A percentile compares a stretch with the other conserved stretches of the same genome.
Conservation (phyloP, 148 eudicot genomes). For the Diospyros lotus region DNA sequence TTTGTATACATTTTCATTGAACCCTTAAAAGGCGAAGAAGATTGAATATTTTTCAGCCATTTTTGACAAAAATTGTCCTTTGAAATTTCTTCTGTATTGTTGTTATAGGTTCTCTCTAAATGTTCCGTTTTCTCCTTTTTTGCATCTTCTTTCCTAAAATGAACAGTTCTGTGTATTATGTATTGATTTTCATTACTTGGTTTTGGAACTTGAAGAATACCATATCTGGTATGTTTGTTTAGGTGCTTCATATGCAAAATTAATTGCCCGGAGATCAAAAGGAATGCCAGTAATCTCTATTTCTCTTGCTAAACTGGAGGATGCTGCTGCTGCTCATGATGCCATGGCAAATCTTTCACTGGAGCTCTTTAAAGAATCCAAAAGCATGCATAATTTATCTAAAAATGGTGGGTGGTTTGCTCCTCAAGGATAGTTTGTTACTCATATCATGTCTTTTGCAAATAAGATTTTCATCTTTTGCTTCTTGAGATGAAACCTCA, state of each 20-base stretch:
- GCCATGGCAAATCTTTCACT: slow-evolving; percentile 68
- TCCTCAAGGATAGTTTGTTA: neutral
- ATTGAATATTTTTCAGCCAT: too few species aligned
- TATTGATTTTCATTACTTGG: neutral
- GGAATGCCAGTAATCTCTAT: slow-evolving; percentile 78
- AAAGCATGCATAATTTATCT: slow-evolving; percentile 36
- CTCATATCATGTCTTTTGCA: neutral
- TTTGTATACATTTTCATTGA: too few species aligned
- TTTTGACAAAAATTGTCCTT: too few species aligned
- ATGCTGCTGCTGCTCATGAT: slow-evolving; percentile 55
- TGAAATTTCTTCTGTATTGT: too few species aligned
- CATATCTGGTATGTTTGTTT: neutral
- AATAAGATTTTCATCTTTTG: neutral
- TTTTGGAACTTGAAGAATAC: neutral
- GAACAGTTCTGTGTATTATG: neutral
- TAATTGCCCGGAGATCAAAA: slow-evolving; percentile 79
- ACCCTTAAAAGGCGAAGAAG: too few species aligned
- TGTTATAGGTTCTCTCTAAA: neutral
- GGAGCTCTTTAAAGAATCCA: slow-evolving; percentile 54
- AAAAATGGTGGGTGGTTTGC: slow-evolving; percentile 32
- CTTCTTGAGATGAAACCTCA: neutral
- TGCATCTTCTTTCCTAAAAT: slow-evolving; percentile 2
- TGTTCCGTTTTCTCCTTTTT: neutral
- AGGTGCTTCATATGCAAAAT: slow-evolving; percentile 68
- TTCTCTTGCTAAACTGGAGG: slow-evolving; percentile 52